Conservation (phyloP, 768 basidiomycete genomes). For the Xanthoconium purpureum region DNA sequence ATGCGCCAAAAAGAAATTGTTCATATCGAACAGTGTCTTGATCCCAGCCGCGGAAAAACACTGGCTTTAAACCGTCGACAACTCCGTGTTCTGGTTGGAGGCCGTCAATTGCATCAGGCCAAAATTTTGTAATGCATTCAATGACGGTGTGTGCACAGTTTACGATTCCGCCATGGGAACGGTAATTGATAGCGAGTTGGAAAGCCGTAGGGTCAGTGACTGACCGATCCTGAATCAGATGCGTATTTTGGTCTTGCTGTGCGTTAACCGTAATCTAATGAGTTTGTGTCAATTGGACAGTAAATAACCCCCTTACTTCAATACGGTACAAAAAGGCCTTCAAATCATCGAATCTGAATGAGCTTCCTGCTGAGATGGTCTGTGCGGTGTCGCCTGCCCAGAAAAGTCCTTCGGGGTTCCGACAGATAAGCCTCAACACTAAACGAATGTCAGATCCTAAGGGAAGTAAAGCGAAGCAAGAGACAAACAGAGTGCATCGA, state of each 20-base stretch:
- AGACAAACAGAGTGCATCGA: constrained; percentile 55
- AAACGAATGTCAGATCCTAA: constrained; percentile 4
- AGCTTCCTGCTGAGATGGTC: constrained; percentile 69
- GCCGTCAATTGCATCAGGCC: constrained; percentile 62
- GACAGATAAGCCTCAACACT: constrained; percentile 65
- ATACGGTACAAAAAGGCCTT: constrained; percentile 63
- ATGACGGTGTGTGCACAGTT: constrained; percentile 65
- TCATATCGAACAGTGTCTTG: constrained; percentile 43
- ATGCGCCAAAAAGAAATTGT: constrained; percentile 54
- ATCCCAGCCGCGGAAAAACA: constrained; percentile 54
- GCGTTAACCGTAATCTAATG: not conserved
- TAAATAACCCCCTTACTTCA: constrained; percentile 42
- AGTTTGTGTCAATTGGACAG: not conserved
- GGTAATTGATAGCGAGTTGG: constrained; percentile 61
- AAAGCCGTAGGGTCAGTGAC: constrained; percentile 41
- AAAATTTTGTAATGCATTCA: constrained; percentile 56
- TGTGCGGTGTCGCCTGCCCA: constrained; percentile 84
- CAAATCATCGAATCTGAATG: constrained; percentile 69
- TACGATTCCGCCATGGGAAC: constrained; percentile 74
- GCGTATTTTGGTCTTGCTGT: constrained; percentile 23
- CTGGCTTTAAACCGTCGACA: constrained; percentile 51
- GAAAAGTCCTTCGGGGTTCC: constrained; percentile 63
- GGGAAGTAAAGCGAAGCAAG: not conserved
- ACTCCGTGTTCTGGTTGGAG: constrained; percentile 55
- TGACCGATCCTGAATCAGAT: constrained; percentile 10